A percentile compares a stretch with the other conserved stretches of the same genome.
Evolutionary conservation across 805 yeast genomes (phyloP).

Genomic region (Candida loeiensis): DNA sequence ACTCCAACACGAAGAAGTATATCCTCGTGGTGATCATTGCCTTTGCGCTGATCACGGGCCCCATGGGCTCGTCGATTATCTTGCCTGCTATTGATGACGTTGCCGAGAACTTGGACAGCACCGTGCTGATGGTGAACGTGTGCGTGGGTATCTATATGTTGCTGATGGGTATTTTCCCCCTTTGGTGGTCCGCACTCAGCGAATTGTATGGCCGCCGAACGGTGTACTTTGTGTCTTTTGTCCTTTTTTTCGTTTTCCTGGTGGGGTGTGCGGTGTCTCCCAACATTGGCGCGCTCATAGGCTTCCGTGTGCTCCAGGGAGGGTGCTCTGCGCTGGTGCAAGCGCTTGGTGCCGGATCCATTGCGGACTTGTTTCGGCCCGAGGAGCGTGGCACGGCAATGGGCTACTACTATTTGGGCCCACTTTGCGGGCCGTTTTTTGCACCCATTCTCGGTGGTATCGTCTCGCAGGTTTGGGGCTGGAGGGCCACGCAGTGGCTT

Average conservation of each 20-base stretch:
- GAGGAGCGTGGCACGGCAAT: conserved; percentile 72
- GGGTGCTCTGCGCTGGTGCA: conserved; percentile 85
- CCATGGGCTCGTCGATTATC: conserved; percentile 84
- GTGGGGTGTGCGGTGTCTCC: conserved; percentile 71
- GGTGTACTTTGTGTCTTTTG: conserved; percentile 67
- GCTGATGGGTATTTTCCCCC: conserved; percentile 72
- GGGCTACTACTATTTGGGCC: conserved; percentile 79
- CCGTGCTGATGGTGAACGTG: conserved; percentile 61
- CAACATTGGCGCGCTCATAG: conserved; percentile 58
- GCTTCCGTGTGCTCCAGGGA: conserved; percentile 68
- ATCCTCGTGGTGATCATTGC: conserved; percentile 65
- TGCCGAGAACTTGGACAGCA: conserved; percentile 50
- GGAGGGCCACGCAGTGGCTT: conserved; percentile 90
- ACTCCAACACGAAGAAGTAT: conserved; percentile 48
- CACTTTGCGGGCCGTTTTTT: conserved; percentile 73
- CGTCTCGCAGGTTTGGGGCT: conserved; percentile 66
- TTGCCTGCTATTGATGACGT: conserved; percentile 73
- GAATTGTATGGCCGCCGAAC: conserved; percentile 73
- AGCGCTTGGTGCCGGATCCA: conserved; percentile 86
- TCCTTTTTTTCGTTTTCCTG: conserved; percentile 59
- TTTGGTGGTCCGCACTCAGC: conserved; percentile 86
- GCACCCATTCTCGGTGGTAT: conserved; percentile 81
- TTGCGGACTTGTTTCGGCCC: conserved; percentile 66
- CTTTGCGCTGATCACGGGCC: conserved; percentile 73
- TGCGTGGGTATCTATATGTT: conserved; percentile 77